phyloP scores from a whole-genome alignment of 2,329 filamentous ascomycete species.

The Alternaria sp. region DNA sequence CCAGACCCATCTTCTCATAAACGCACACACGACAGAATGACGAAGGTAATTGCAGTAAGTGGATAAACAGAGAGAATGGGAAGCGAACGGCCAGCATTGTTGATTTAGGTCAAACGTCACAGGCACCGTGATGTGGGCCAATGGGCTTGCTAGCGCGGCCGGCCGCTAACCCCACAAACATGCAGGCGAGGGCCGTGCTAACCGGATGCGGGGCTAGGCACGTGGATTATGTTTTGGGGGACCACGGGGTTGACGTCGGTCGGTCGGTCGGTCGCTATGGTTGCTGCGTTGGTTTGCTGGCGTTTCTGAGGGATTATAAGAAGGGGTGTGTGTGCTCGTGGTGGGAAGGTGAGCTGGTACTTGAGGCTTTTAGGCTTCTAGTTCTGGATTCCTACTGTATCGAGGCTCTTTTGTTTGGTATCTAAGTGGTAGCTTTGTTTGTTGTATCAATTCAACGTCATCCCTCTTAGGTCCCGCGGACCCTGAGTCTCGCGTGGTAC shows the following conservation, averaged over 20 bases:
- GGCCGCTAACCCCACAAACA: slow-evolving; percentile 3
- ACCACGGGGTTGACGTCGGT: slow-evolving; percentile 11
- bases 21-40: not conserved
- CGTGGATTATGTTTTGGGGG: not conserved
- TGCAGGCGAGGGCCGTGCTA: not conserved
- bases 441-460: slow-evolving; percentile 13
- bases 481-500: not conserved
- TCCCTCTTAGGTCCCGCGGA: slow-evolving; percentile 1
- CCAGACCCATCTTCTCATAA: not conserved
- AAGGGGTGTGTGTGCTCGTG: not conserved
- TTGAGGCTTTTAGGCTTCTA: not conserved
- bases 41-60: not conserved
- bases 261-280: not conserved
- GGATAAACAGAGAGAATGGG: not conserved
- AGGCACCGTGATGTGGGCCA: slow-evolving; percentile 7
- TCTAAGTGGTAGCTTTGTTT: not conserved
- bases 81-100: not conserved
- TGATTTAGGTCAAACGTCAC: slow-evolving; percentile 6
- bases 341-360: not conserved
- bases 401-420: not conserved
- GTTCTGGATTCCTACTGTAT: not conserved
- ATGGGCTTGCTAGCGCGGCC: not conserved
- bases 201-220: not conserved
- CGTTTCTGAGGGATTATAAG: not conserved
- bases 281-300: not conserved